Conservation (phyloP, 768 basidiomycete genomes). For the Leccinum barrowsii region DNA sequence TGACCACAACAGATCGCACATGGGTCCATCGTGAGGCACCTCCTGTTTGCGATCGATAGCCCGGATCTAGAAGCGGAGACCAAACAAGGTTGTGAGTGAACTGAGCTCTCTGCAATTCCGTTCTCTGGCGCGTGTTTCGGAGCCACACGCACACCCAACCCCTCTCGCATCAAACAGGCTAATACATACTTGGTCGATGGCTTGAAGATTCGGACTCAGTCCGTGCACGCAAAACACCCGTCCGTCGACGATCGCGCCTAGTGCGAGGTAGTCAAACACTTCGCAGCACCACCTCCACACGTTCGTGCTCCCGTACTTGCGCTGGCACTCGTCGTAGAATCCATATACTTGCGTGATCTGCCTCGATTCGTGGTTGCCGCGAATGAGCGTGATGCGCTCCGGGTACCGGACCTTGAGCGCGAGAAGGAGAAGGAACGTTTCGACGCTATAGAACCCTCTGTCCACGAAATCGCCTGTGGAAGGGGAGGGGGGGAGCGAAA, state of each 20-base stretch:
- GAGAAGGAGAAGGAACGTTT: slow-evolving; percentile 91
- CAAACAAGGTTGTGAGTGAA: slow-evolving; percentile 22
- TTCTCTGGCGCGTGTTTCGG: slow-evolving; percentile 12
- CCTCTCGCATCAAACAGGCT: slow-evolving; percentile 4
- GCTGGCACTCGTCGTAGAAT: slow-evolving; percentile 94
- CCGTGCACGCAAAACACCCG: slow-evolving; percentile 97
- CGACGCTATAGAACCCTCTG: slow-evolving; percentile 94
- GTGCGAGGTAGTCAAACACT: slow-evolving; percentile 94
- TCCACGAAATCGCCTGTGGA: slow-evolving; percentile 92
- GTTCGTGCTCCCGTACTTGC: slow-evolving; percentile 90
- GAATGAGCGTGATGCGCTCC: slow-evolving; percentile 93
- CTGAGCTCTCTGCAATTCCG: slow-evolving; percentile 1
- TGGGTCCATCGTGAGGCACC: slow-evolving; percentile 96
- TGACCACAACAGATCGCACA: slow-evolving; percentile 99
- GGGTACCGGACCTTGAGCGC: slow-evolving; percentile 97
- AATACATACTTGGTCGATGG: slow-evolving; percentile 78
- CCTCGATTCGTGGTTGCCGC: slow-evolving; percentile 96
- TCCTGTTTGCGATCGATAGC: slow-evolving; percentile 95
- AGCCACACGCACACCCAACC: slow-evolving; percentile 8
- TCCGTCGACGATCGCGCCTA: slow-evolving; percentile 96
- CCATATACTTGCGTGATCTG: slow-evolving; percentile 97
- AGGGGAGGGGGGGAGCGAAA: not conserved
- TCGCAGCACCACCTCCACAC: slow-evolving; percentile 99
- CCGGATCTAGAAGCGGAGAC: slow-evolving; percentile 61
- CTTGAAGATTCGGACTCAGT: slow-evolving; percentile 81